Percentiles rank a stretch among this genome's conserved stretches.
Evolutionary conservation across 495 filamentous ascomycete genomes (phyloP).

Genomic region (Hypoxylon lienhwacheense): DNA sequence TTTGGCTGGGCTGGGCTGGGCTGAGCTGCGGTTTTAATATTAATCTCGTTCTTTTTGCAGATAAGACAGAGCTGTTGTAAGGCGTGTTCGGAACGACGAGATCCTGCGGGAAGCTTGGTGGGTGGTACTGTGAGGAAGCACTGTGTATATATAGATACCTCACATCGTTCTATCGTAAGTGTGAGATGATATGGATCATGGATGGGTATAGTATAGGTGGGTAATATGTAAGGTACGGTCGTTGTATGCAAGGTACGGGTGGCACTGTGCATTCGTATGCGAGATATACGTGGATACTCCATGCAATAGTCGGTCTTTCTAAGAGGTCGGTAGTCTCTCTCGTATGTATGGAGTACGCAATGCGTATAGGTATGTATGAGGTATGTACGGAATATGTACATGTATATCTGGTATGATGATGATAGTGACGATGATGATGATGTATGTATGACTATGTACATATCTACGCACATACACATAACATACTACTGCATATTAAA

Average conservation of each 20-base stretch:
- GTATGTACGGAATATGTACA: too few relatives aligned
- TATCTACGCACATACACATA: constrained; percentile 2
- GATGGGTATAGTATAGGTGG: neutral
- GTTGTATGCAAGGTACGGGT: too few relatives aligned
- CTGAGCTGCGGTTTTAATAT: neutral
- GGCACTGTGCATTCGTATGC: neutral
- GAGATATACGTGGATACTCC: neutral
- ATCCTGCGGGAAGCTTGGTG: neutral
- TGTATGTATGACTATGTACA: neutral
- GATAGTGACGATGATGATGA: neutral
- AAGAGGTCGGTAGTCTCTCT: too few relatives aligned
- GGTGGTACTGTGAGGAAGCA: neutral
- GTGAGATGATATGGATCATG: too few relatives aligned
- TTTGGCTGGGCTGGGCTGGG: neutral
- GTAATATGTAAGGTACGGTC: neutral
- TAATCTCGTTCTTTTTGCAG: neutral
- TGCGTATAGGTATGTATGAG: too few relatives aligned
- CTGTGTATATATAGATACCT: too few relatives aligned
- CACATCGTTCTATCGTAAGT: too few relatives aligned
- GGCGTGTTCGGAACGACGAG: neutral
- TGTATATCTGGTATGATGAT: constrained; percentile 18
- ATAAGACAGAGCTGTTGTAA: neutral
- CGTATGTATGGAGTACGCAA: too few relatives aligned
- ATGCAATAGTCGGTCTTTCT: too few relatives aligned
- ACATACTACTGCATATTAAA: constrained; percentile 2